phyloP scores from a whole-genome alignment of 2,329 filamentous ascomycete species.

The Arthrobotrys sinensis region DNA sequence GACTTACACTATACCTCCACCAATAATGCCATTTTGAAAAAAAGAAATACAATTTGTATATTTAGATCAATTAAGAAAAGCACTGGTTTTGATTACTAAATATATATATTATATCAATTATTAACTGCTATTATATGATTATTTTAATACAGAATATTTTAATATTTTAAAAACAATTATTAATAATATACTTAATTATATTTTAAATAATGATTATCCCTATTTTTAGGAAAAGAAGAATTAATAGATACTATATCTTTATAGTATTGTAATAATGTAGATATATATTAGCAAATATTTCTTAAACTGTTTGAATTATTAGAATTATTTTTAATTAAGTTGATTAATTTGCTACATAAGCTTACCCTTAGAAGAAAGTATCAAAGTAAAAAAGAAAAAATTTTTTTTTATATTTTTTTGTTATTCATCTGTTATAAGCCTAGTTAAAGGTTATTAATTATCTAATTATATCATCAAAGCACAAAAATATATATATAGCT shows the following conservation, averaged over 20 bases:
- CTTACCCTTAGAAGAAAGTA: too few species aligned
- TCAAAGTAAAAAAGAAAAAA: too few species aligned
- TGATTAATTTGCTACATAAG: too few species aligned
- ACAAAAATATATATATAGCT: too few species aligned
- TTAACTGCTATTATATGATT: not conserved
- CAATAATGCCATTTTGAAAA: not conserved
- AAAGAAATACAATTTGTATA: slow-evolving; percentile 2
- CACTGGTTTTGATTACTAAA: slow-evolving; percentile 5
- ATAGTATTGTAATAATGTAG: too few species aligned
- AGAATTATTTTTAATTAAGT: too few species aligned
- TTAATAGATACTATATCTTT: not conserved
- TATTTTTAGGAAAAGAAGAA: not conserved
- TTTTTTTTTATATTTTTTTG: too few species aligned
- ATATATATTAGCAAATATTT: too few species aligned
- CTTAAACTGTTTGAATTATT: too few species aligned
- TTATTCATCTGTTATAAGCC: too few species aligned
- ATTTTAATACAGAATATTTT: not conserved
- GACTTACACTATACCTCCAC: slow-evolving; percentile 2
- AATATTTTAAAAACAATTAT: slow-evolving; percentile 7
- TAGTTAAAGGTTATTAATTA: too few species aligned
- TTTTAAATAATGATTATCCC: not conserved
- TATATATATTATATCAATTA: not conserved
- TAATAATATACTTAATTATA: not conserved
- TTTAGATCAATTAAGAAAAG: not conserved
- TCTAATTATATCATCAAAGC: too few species aligned